phyloP scores from a whole-genome alignment of 306 rosid species.

The Casuarina equisetifolia region DNA sequence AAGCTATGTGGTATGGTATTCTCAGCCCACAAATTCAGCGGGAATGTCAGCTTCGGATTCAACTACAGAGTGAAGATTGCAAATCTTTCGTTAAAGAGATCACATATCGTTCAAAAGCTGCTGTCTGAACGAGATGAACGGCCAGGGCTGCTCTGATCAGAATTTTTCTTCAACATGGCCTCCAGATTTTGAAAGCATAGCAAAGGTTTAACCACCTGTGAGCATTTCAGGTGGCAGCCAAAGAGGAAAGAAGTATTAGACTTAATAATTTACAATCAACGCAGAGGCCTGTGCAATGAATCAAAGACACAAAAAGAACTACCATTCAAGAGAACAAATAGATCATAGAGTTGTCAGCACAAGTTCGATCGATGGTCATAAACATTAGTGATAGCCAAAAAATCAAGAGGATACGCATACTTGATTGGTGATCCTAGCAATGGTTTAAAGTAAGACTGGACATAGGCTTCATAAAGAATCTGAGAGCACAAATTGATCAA shows the following conservation, averaged over 20 bases:
- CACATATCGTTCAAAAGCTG: slow-evolving; percentile 30
- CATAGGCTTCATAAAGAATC: neutral
- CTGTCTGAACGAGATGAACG: slow-evolving; percentile 64
- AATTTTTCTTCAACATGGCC: slow-evolving; percentile 66
- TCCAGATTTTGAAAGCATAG: slow-evolving; percentile 77
- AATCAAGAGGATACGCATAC: neutral
- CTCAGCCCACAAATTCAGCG: slow-evolving; percentile 20
- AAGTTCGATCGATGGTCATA: neutral
- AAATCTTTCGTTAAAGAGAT: slow-evolving; percentile 19
- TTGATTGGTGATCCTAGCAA: neutral
- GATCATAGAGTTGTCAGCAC: neutral
- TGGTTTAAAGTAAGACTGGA: neutral
- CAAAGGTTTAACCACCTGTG: slow-evolving; percentile 75
- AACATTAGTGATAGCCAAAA: neutral
- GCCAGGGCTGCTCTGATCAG: slow-evolving; percentile 45
- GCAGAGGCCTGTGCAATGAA: neutral
- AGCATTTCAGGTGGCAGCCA: slow-evolving; percentile 14
- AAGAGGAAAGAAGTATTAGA: slow-evolving; percentile 17
- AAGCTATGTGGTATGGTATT: slow-evolving; percentile 14
- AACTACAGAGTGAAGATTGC: neutral
- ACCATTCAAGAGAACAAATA: neutral
- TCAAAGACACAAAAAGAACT: neutral
- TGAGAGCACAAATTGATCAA: neutral
- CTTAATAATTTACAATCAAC: neutral
- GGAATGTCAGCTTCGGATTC: slow-evolving; percentile 4